phyloP scores from a whole-genome alignment of 441 rosid species.

The Pelargonium fulgidum region DNA sequence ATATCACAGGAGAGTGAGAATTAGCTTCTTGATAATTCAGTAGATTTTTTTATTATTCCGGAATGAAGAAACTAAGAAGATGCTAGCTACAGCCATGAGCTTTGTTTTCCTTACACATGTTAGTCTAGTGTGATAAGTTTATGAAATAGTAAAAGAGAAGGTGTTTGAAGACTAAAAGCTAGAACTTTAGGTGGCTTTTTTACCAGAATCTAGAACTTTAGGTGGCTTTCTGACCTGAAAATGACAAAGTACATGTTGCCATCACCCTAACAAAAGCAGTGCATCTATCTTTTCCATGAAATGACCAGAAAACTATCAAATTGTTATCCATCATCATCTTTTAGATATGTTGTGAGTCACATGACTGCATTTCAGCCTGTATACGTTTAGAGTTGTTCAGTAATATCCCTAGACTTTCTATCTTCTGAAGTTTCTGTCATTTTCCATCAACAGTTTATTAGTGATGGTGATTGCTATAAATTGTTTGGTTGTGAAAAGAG shows the following conservation, averaged over 20 bases:
- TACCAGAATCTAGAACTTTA: background rate
- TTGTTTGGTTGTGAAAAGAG: background rate
- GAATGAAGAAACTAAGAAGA: background rate
- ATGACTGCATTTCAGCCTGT: background rate
- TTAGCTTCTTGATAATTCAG: background rate
- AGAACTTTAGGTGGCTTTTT: background rate
- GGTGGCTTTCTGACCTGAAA: background rate
- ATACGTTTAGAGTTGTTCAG: background rate
- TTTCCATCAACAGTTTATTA: background rate
- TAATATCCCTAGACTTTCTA: background rate
- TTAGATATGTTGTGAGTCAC: background rate
- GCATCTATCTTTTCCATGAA: conserved; percentile 2
- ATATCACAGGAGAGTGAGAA: background rate
- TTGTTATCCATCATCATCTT: background rate
- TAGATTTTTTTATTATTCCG: background rate
- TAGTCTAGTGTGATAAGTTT: background rate
- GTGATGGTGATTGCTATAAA: background rate
- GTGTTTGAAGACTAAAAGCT: background rate
- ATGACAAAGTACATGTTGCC: background rate
- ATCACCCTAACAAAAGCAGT: background rate
- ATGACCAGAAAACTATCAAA: background rate
- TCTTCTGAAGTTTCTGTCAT: background rate
- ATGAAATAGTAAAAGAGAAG: background rate
- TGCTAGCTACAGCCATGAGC: background rate
- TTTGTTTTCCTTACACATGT: background rate